phyloP scores from a whole-genome alignment of 2,329 filamentous ascomycete genomes.

The Pseudogymnoascus verrucosus region DNA sequence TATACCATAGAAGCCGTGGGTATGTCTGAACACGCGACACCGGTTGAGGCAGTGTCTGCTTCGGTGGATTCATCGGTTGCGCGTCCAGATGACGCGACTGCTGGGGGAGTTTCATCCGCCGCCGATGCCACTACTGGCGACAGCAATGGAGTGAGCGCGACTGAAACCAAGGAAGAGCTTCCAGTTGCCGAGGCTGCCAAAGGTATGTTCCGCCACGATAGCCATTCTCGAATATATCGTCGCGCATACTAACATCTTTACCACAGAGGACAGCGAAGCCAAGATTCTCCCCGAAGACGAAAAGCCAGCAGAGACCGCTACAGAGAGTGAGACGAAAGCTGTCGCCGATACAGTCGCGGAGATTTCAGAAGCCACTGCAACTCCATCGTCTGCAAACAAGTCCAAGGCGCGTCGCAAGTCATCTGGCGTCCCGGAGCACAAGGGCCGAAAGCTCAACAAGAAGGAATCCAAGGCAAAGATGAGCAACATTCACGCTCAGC shows the following conservation, averaged over 20 bases:
- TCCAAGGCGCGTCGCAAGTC: constrained; percentile 66
- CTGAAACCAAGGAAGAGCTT: not conserved
- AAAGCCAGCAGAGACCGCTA: constrained; percentile 25
- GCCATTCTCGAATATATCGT: not conserved
- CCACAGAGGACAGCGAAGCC: constrained; percentile 14
- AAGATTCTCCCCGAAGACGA: constrained; percentile 15
- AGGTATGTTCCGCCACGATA: not conserved
- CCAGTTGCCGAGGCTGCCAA: constrained; percentile 1
- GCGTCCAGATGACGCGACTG: constrained; percentile 1
- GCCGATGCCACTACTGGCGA: not conserved
- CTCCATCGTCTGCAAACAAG: constrained; percentile 36
- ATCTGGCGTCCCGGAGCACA: constrained; percentile 52
- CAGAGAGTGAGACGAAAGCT: constrained; percentile 29
- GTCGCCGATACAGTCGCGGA: constrained; percentile 25
- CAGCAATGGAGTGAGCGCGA: constrained; percentile 1
- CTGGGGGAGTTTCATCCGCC: not conserved
- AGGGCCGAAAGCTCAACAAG: constrained; percentile 73
- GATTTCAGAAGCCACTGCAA: constrained; percentile 28
- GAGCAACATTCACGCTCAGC: constrained; percentile 69
- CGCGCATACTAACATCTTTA: not conserved
- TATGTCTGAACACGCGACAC: constrained; percentile 9
- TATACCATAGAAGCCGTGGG: constrained; percentile 5
- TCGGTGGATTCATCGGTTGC: constrained; percentile 4
- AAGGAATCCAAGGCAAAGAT: constrained; percentile 72
- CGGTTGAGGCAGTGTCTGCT: not conserved